phyloP scores from a whole-genome alignment of 441 rosid genomes.

The Pelargonium myrrhifolium region DNA sequence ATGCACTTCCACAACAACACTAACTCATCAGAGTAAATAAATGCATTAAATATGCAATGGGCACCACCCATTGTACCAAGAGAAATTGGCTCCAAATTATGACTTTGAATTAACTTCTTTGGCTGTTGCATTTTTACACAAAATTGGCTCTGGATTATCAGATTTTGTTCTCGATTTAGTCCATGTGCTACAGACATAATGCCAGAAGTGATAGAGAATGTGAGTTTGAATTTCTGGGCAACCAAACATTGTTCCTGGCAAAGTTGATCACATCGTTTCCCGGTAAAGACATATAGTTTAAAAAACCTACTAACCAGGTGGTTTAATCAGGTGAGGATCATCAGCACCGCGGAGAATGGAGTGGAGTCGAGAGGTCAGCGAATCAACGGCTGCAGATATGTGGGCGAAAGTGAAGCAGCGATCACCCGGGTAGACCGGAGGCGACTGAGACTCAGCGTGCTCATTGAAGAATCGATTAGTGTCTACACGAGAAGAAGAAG shows the following conservation, averaged over 20 bases:
- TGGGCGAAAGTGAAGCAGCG: slow-evolving; percentile 46
- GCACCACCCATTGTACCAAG: background rate
- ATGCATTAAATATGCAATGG: background rate
- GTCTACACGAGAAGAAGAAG: slow-evolving; percentile 12
- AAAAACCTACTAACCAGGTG: slow-evolving; percentile 23
- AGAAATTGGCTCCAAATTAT: background rate
- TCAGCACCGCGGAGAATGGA: slow-evolving; percentile 33
- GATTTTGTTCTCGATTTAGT: background rate
- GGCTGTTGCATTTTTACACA: background rate
- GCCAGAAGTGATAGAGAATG: background rate
- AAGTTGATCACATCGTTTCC: background rate
- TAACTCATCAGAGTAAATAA: background rate
- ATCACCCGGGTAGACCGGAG: slow-evolving; percentile 57
- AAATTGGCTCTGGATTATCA: background rate
- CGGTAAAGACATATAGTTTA: background rate
- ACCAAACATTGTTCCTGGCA: slow-evolving; percentile 8
- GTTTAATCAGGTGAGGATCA: slow-evolving; percentile 34
- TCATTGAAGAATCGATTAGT: background rate
- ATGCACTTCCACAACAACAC: background rate
- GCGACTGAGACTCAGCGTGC: slow-evolving; percentile 9
- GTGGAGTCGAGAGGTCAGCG: slow-evolving; percentile 47
- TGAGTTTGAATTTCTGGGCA: background rate
- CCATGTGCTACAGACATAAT: background rate
- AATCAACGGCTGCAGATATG: slow-evolving; percentile 43
- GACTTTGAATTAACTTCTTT: background rate